Evolutionary conservation across 2,329 filamentous ascomycete genomes (phyloP).

Genomic region (Polychaeton citri): DNA sequence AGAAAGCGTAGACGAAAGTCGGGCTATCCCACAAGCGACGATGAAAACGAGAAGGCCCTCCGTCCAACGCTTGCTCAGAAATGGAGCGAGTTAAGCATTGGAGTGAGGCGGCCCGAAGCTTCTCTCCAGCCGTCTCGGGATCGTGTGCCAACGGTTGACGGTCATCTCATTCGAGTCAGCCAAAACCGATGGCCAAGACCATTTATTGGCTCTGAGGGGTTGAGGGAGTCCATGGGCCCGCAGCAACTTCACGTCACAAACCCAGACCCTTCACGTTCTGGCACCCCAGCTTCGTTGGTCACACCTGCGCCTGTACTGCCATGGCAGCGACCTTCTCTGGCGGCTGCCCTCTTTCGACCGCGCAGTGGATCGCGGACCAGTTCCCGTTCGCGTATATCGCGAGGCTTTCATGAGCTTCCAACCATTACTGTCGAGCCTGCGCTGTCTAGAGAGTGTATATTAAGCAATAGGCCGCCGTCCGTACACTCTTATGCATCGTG

Average conservation of each 20-base stretch:
- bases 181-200: constrained; percentile 20
- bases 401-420: constrained; percentile 1
- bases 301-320: constrained; percentile 10
- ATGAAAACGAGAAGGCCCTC: constrained; percentile 3
- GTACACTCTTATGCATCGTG: constrained; percentile 7
- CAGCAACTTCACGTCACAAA: constrained; percentile 20
- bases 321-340: constrained; percentile 10
- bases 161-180: constrained; percentile 21
- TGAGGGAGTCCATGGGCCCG: constrained; percentile 15
- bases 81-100: constrained; percentile 3
- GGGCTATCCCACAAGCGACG: constrained; percentile 4
- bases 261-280: constrained; percentile 13
- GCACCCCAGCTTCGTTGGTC: constrained; percentile 11
- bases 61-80: constrained; percentile 3
- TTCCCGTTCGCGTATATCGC: constrained; percentile 5
- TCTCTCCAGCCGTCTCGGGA: constrained; percentile 5
- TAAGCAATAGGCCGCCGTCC: constrained; percentile 1
- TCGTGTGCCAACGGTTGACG: constrained; percentile 14
- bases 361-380: constrained; percentile 5
- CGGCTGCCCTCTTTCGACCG: constrained; percentile 5
- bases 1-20: constrained; percentile 8
- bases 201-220: constrained; percentile 18
- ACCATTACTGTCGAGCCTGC: constrained; percentile 10
- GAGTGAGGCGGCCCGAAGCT: constrained; percentile 7
- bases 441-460: constrained; percentile 11